Base-by-base conservation (phyloP, 768 basidiomycete genomes). In the Trametes villosa region DNA sequence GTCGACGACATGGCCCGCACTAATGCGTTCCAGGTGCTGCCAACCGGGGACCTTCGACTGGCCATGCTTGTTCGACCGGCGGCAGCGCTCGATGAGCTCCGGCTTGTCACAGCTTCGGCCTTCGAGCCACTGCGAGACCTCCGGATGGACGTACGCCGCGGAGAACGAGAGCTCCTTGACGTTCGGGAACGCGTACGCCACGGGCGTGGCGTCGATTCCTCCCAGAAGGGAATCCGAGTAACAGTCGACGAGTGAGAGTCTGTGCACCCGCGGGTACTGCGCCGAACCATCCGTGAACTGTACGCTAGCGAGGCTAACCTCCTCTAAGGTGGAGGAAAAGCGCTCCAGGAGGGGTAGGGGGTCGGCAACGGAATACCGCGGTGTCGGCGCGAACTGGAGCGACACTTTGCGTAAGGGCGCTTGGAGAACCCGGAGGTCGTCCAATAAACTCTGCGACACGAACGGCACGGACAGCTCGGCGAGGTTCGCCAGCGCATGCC, bases 51-150 rank as follows among this genome's bases (percentile, higher is more conserved):
- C n/a, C 24, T 26, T 8, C 9, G 22, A 41, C 8, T 27, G 38
- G 18, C 38, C 34, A 38, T 58, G 38, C 27, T 48, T 40, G 59
- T 60, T 60, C 18, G 50, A n/a, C 12, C 27, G 27, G 18, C 44
- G 59, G 22, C 52, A 53, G 4, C 44, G 45, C 52, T 60, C 51
- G 20, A 60, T 49, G 44, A 54, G 51, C 34, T 47, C 45, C 34
- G 36, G 44, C 34, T 49, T 53, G 34, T 52, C 58, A 26, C 33
- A 46, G 33, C n/a, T 38, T 2, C 44, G 51, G 15, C 45, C 59
- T 2, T 40, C 44, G 17, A 31, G 27, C 59, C 51, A 53, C 12
- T 60, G 52, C 3, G 45, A 30, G 1, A 33, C 31, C 30, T 36
- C 52, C 12, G 59, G 59, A 12, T 48, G 51, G 27, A 41, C 45